Evolutionary conservation across 768 basidiomycete species (phyloP), one percentile per base, ranked within the genome.

Genomic region (Tulasnella sp.): DNA sequence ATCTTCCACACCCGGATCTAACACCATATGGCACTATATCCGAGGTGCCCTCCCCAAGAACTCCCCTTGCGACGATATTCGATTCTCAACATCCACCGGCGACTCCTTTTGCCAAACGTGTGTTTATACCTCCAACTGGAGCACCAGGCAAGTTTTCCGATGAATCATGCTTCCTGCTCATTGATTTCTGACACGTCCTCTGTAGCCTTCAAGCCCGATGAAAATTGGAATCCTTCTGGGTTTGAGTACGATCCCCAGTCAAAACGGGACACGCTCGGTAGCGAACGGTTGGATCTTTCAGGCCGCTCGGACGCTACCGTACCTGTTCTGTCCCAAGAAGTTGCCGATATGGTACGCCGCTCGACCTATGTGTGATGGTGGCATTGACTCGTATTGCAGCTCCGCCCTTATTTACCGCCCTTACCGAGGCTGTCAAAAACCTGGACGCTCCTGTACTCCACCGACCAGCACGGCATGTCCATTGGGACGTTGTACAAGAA

Each of bases 401-500:
- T 92, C 23, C 82, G 86, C 0, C 69, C 80, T 1, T 73, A 81
- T 57, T 74, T 93, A 1, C 84, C 89, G 0, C 80, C 87, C 0
- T 76, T 92, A 5, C 73, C 78, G 1, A 82, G 84, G 3, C 77
- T 93, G 15, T 75, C 83, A 0, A 72, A 74, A 6, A 70, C 74
- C 27, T 94, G 91, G 91, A 76, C 77, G 0, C 76, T 93, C 0
- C 69, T 91, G 4, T 92, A 93, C 70, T 92, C 89, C 14, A 75
- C 96, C 15, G 94, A 98, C 65, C 92, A 96, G 64, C 86, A 98
- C 63, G 94, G 94, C 0, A 91, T 93, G 42, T 93, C 90, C 11
- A 74, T 97, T 12, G 81, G 84, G 42, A 96, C 94, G 0, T 76
- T 97, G 4, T 97, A 96, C 67, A 64, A 63, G 12, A 63, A 65